A percentile compares a stretch with the other conserved stretches of the same genome.
Conservation (phyloP, 192 early-diverging fungal genomes). For the Lobosporangium transversale region DNA sequence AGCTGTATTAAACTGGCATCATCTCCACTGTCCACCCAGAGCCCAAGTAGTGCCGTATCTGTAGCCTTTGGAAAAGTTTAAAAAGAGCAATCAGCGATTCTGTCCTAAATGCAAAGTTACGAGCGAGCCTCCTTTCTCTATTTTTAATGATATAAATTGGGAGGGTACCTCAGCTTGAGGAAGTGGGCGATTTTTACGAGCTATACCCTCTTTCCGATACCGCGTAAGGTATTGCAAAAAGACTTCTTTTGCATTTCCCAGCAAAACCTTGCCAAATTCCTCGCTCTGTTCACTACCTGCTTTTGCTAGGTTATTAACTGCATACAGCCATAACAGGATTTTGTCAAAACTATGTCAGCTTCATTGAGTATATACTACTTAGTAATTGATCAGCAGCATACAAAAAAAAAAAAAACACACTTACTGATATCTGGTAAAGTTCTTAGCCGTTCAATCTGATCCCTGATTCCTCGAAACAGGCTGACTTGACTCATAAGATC, state of each 20-base stretch:
- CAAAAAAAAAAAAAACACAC: no score
- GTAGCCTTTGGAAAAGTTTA: slow-evolving; percentile 25
- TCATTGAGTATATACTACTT: no score
- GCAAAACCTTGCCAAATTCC: slow-evolving; percentile 55
- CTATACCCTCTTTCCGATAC: slow-evolving; percentile 29
- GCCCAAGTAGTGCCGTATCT: slow-evolving; percentile 50
- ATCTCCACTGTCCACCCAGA: slow-evolving; percentile 35
- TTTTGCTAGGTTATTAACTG: slow-evolving; percentile 3
- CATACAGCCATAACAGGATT: no score
- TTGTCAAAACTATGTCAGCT: no score
- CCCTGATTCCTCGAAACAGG: slow-evolving; percentile 56
- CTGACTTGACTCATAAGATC: slow-evolving; percentile 28
- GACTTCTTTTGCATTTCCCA: slow-evolving; percentile 70
- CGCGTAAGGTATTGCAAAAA: slow-evolving; percentile 63
- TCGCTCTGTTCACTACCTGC: slow-evolving; percentile 28
- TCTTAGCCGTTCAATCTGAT: slow-evolving; percentile 43
- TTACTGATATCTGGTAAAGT: slow-evolving; percentile 64
- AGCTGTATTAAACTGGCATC: slow-evolving; percentile 22
- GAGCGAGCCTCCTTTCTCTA: neutral
- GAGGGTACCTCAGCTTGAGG: slow-evolving; percentile 9
- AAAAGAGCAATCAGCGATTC: no score
- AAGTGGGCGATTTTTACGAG: slow-evolving; percentile 4
- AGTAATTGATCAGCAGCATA: no score
- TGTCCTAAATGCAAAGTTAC: neutral
- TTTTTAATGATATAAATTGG: neutral